These are phyloP conservation scores for Chrysopogon serrulatus DNA, from an alignment of 176 grass and related monocot genomes.

Conservation along the genomic window DNA sequence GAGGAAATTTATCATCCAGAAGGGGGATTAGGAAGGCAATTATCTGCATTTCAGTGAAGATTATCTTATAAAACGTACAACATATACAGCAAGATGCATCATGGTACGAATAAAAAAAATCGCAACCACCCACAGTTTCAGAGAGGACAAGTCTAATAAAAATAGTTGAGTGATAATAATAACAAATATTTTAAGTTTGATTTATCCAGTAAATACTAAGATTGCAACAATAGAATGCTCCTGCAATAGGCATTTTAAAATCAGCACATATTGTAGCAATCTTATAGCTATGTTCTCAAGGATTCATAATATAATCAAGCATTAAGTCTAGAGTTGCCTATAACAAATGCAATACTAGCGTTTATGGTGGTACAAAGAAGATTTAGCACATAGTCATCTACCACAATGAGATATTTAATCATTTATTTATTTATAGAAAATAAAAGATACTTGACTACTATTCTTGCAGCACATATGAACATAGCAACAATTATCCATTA, in stretches of 20 bases:
- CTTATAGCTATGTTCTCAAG: not conserved
- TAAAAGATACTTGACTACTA: not conserved
- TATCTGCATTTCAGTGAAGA: slow-evolving; percentile 56
- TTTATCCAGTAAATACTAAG: not conserved
- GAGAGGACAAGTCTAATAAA: not conserved
- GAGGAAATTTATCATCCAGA: slow-evolving; percentile 98
- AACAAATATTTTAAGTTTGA: not conserved
- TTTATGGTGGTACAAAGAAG: not conserved
- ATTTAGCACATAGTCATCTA: not conserved
- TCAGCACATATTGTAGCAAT: not conserved
- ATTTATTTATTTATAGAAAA: not conserved
- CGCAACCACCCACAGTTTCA: not conserved
- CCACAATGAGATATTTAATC: not conserved
- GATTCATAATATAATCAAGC: not conserved
- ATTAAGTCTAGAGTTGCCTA: not conserved
- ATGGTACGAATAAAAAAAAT: slow-evolving; percentile 1
- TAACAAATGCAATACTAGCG: not conserved
- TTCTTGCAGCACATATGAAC: not conserved
- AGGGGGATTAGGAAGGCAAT: slow-evolving; percentile 86
- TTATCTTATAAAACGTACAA: slow-evolving; percentile 15
- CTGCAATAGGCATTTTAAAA: slow-evolving; percentile 2
- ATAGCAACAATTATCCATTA: not conserved
- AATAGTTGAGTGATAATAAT: not conserved
- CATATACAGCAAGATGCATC: not conserved
- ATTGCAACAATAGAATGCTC: not conserved